Percentiles rank a stretch among this genome's conserved stretches.
These are phyloP conservation scores for Calycina herbarum DNA, from an alignment of 2,329 filamentous ascomycete species.

Conservation along the genomic window DNA sequence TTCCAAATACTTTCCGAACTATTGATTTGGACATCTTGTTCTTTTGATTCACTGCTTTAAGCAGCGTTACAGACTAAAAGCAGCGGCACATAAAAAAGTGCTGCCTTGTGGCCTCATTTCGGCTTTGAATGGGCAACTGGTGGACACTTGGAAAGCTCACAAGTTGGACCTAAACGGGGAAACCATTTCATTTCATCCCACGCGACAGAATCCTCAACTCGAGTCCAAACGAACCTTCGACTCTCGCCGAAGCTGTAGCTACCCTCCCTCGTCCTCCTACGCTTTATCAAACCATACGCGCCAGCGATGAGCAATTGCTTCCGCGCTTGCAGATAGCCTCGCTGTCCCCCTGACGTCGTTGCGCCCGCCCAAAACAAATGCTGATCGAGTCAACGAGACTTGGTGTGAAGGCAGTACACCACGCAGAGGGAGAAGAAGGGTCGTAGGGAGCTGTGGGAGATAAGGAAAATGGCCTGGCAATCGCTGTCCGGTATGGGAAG, in stretches of 20 bases:
- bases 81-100: not conserved
- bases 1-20: not conserved
- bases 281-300: not conserved
- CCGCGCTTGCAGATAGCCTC: conserved; percentile 23
- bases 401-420: conserved; percentile 20
- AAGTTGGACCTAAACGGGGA: conserved; percentile 2
- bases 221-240: not conserved
- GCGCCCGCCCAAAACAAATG: conserved; percentile 30
- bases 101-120: conserved; percentile 9
- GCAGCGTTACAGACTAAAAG: conserved; percentile 2
- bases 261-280: not conserved
- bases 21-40: not conserved
- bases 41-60: not conserved
- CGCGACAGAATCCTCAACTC: not conserved
- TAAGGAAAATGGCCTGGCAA: conserved; percentile 64
- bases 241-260: conserved; percentile 15
- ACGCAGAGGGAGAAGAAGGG: conserved; percentile 8
- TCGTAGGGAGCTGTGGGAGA: conserved; percentile 12
- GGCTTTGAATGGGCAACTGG: not conserved
- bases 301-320: conserved; percentile 23
- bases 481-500: conserved; percentile 58
- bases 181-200: conserved; percentile 2
- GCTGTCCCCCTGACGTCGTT: conserved; percentile 19
- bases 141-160: conserved; percentile 1
- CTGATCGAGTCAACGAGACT: conserved; percentile 17